Base-by-base conservation (phyloP, 2,329 filamentous ascomycete species). In the Nannizziopsis barbatae region DNA sequence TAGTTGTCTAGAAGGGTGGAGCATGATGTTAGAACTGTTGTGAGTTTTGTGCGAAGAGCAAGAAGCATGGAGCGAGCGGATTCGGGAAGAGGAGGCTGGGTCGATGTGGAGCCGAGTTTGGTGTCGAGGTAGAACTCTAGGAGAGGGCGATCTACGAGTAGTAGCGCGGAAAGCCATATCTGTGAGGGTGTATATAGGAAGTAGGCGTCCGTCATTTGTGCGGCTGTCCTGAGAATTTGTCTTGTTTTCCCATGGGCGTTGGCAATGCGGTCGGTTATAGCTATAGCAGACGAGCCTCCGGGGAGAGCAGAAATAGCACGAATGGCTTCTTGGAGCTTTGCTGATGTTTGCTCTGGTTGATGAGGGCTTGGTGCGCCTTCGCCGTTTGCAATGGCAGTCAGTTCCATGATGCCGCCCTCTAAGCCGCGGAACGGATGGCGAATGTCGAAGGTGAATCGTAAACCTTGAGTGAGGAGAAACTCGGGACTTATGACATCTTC, bases 181-280 rank as follows among this genome's bases (percentile, higher is more conserved):
- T 98, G 92, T 18, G 86, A 84, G 0, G 92, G 92, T 0, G 90
- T 90, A 68, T 86, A 96, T 65, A 95, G 83, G 68, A 96, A 95
- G 69, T 96, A 96, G n/a, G 80, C 88, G 59, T 98, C 92, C 20
- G 90, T 95, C 52, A 95, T 75, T 44, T 94, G 71, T 0, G 88
- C 85, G 50, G 86, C 84, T 47, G 81, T 83, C 61, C 86, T 86
- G 47, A 93, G 76, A 41, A 86, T 74, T 15, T 81, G 78, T 37
- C 84, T 77, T 0, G 89, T 84, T 45, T 75, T 76, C n/a, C 73
- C 72, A 61, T 94, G 88, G 0, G 86, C 86, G 9, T 73, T 72
- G 22, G 70, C 69, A 44, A 80, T 71, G 15, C 78, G 71, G 49
- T 72, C 64, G 20, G 62, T 57, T 44, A 66, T 58, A 0, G 65